Evolutionary conservation across 2,329 filamentous ascomycete genomes (phyloP), one percentile per base, ranked within the genome.

Genomic region (Microdochium paspali): DNA sequence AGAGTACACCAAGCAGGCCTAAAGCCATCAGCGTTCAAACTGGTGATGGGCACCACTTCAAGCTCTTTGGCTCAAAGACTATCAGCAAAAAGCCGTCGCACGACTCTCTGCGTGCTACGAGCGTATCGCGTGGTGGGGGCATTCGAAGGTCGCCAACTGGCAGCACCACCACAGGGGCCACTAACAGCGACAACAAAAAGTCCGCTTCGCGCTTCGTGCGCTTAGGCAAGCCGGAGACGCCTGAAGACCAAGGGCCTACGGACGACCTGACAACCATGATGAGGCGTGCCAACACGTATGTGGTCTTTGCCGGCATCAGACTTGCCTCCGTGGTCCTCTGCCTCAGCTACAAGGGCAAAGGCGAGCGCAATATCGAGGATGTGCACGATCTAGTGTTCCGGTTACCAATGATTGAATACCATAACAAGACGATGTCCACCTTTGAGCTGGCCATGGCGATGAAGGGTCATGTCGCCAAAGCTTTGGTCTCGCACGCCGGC

Each of bases 381-480:
- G 85, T 98, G 15, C 91, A 98, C 66, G 85, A 97, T 61, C 94
- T 98, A 56, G 93, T 98, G 44, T 98, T 98, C 77, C 84, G 89
- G 28, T 80, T 98, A 68, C 93, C 93, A 3, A 85, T 87, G 2
- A 83, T 98, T 44, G 93, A 98, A 64, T 97, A 95, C 70, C 82
- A 89, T 53, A 98, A 98, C 74, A 98, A 98, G 73, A 97, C 90
- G 9, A 98, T 93, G 93, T 96, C 90, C 6, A 98, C 97, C 63
- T 77, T 98, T 6, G 93, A 98, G 60, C 79, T 98, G 10, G 90
- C 91, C 1, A 74, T 97, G 44, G 86, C 90, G 13, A 76, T 98
- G 47, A 97, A 98, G 70, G 94, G 90, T 62, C 90, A 95, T 44
- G 87, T 97, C 49, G 88, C 95, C 61, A 87, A 90, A 60, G 91